Base-by-base conservation (phyloP, 768 basidiomycete species). In the Plicaturopsis crispa region DNA sequence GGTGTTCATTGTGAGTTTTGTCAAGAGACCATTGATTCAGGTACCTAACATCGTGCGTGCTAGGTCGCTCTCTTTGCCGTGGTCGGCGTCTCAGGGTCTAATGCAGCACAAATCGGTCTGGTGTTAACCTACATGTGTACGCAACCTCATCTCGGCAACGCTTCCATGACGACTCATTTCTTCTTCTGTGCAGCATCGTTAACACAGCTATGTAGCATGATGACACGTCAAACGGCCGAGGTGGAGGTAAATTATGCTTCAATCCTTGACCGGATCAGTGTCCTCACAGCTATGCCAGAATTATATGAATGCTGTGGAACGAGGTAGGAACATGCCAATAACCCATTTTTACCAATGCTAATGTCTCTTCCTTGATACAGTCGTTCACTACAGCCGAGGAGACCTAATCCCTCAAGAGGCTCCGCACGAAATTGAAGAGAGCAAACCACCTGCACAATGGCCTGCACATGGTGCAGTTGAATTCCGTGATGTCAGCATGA, bases 41-140 rank as follows among this genome's bases (percentile, higher is more conserved):
- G 4, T 4, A 1, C n/a, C 8, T 11, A 10, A 11, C 2, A 24
- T 37, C 21, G 16, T 23, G 16, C 24, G n/a, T 26, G 13, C 5
- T 18, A 78, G 75, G 76, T 89, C 20, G 81, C 75, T 1, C 58
- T 87, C 35, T 75, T 87, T 51, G 69, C 75, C 8, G 78, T 78
- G 3, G 59, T 66, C 3, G 72, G 72, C 7, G 63, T 73, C 2
- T 69, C 72, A 14, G 67, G 67, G 0, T 76, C 83, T 41, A 74
- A 66, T 26, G 72, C 87, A 0, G 75, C 83, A 0, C 70, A 82
- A 47, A 78, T 80, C 35, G 87, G 85, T 48, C 60, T 90, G 17
- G 74, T 81, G 17, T 59, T 90, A 17, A 82, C 81, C 0, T 85
- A 80, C 41, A 72, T 71, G 5, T 75, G 74, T 76, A 43, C 33